Evolutionary conservation across 257 asterid genomes (phyloP).

Genomic region (Solanum clarkiae): DNA sequence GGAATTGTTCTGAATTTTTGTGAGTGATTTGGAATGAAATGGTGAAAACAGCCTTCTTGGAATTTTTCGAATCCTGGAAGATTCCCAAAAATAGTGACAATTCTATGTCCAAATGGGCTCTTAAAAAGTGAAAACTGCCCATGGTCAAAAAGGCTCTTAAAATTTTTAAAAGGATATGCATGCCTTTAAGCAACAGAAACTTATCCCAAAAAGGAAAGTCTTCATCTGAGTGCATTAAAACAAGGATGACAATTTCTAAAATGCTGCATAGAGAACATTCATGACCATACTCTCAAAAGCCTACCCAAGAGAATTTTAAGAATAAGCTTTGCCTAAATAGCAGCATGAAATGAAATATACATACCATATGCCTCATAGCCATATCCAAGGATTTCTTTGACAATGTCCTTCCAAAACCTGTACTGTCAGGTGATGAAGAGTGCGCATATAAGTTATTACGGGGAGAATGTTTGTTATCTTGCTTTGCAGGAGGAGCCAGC

Average conservation of each 20-base stretch:
- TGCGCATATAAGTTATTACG: slow-evolving; percentile 1
- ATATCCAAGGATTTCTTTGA: slow-evolving; percentile 19
- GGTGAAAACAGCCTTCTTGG: too few species aligned
- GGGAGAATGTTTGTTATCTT: slow-evolving; percentile 3
- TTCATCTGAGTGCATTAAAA: background rate
- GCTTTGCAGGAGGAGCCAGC: slow-evolving; percentile 14
- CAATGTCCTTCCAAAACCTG: slow-evolving; percentile 15
- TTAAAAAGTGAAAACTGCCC: background rate
- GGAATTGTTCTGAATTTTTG: too few species aligned
- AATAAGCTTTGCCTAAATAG: background rate
- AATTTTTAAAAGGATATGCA: background rate
- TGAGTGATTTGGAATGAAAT: too few species aligned
- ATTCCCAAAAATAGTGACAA: too few species aligned
- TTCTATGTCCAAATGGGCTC: too few species aligned
- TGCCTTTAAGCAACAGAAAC: background rate
- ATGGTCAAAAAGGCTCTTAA: background rate
- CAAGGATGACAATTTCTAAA: background rate
- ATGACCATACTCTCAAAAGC: background rate
- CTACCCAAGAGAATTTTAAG: background rate
- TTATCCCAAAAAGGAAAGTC: background rate
- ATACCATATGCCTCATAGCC: slow-evolving; percentile 25
- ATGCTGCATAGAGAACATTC: background rate
- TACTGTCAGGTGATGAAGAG: slow-evolving; percentile 9
- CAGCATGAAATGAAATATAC: background rate
- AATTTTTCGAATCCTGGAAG: too few species aligned